Percentiles rank a stretch among this genome's conserved stretches.
These are phyloP conservation scores for Daedaleopsis sinensis DNA, from an alignment of 768 basidiomycete genomes.

Conservation along the genomic window DNA sequence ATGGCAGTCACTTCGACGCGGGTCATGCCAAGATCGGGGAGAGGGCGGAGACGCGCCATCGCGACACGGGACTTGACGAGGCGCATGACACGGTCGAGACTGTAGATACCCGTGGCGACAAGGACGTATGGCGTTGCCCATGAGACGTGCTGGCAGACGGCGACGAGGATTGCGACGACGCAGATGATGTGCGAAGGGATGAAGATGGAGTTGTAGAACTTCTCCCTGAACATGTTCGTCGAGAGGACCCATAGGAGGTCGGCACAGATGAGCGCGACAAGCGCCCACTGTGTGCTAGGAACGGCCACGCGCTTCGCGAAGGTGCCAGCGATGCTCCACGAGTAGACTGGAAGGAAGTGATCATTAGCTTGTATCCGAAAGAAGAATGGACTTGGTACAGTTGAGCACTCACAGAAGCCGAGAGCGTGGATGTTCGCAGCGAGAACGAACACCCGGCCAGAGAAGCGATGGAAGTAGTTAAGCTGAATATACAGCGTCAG, in stretches of 20 bases:
- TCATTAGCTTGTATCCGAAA: neutral
- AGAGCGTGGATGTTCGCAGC: conserved; percentile 45
- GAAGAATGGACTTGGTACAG: neutral
- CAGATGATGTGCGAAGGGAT: conserved; percentile 59
- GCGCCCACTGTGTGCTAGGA: conserved; percentile 28
- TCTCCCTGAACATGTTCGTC: conserved; percentile 51
- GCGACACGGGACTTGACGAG: conserved; percentile 48
- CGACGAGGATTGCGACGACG: conserved; percentile 55
- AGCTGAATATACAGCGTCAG: neutral
- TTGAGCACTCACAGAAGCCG: conserved; percentile 38
- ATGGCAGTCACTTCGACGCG: conserved; percentile 48
- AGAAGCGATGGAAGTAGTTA: conserved; percentile 57
- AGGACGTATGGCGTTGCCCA: conserved; percentile 45
- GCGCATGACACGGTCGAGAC: conserved; percentile 49
- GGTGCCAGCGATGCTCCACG: conserved; percentile 49
- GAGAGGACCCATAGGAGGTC: conserved; percentile 68
- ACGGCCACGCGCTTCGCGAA: conserved; percentile 37
- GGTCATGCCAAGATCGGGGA: conserved; percentile 49
- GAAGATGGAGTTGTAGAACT: conserved; percentile 65
- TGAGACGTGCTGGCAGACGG: conserved; percentile 42
- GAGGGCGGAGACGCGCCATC: conserved; percentile 45
- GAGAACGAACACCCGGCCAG: conserved; percentile 45
- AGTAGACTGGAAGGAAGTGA: conserved; percentile 50
- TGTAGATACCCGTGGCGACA: conserved; percentile 43
- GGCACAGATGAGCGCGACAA: conserved; percentile 54